Evolutionary conservation across 176 grass and related monocot species (phyloP).

Genomic region (Rhynchospora breviuscula): DNA sequence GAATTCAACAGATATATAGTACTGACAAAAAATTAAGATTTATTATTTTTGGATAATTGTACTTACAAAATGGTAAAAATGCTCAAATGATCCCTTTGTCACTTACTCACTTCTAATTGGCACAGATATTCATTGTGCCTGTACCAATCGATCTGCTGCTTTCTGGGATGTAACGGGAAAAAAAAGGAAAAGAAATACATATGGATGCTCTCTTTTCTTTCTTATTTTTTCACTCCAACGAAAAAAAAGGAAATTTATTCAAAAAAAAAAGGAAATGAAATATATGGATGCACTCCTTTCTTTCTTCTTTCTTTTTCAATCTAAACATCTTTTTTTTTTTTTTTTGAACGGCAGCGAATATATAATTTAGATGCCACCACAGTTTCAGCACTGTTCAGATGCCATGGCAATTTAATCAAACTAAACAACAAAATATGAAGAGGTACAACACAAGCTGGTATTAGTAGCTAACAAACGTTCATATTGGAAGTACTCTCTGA

Average conservation of each 20-base stretch:
- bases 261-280: neutral
- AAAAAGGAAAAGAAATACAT: too few relatives aligned
- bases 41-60: too few relatives aligned
- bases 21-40: neutral
- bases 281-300: neutral
- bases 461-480: neutral
- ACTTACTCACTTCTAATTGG: too few relatives aligned
- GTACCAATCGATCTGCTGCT: too few relatives aligned
- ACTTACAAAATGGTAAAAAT: neutral
- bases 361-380: neutral
- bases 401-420: neutral
- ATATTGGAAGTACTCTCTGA: neutral
- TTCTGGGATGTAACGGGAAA: too few relatives aligned
- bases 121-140: too few relatives aligned
- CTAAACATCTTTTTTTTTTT: neutral
- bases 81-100: neutral
- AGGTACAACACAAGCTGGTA: neutral
- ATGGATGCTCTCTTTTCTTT: too few relatives aligned
- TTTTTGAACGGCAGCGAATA: neutral
- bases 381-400: neutral
- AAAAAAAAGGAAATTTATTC: too few relatives aligned
- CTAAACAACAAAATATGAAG: neutral
- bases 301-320: neutral
- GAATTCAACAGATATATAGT: neutral
- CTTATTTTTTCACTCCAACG: too few relatives aligned